phyloP scores from a whole-genome alignment of 495 filamentous ascomycete species.

The Hypoxylon crocopeplum region DNA sequence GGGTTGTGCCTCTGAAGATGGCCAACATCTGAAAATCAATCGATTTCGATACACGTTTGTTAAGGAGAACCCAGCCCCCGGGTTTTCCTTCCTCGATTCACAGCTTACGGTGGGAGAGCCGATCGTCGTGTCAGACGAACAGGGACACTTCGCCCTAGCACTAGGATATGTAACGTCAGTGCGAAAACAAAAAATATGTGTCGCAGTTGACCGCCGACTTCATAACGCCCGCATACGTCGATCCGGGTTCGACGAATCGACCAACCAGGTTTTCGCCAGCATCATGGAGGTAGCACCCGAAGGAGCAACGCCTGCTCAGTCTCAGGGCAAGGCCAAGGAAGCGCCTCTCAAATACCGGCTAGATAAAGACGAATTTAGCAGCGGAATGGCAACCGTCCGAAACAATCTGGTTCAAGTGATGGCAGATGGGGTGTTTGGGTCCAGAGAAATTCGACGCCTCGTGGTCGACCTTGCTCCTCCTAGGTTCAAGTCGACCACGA shows the following conservation, averaged over 20 bases:
- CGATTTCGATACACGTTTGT: conserved; percentile 83
- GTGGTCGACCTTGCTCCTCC: conserved; percentile 78
- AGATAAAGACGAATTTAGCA: conserved; percentile 98
- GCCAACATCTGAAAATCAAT: conserved; percentile 80
- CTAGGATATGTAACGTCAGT: conserved; percentile 87
- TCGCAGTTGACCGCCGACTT: conserved; percentile 85
- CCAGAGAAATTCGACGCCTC: conserved; percentile 74
- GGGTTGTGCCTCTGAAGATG: conserved; percentile 71
- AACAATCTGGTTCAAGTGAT: conserved; percentile 94
- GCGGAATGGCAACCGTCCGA: conserved; percentile 92
- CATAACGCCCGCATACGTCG: conserved; percentile 82
- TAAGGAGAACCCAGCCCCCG: conserved; percentile 63
- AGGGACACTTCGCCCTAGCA: conserved; percentile 91
- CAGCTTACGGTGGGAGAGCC: conserved; percentile 90
- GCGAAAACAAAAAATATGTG: conserved; percentile 73
- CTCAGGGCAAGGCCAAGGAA: conserved; percentile 53
- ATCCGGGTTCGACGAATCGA: conserved; percentile 72
- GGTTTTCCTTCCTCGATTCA: conserved; percentile 86
- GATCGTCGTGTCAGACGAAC: conserved; percentile 94
- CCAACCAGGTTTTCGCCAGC: conserved; percentile 85
- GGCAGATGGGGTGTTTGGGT: conserved; percentile 75
- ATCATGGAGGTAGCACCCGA: conserved; percentile 85
- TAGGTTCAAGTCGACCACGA: conserved; percentile 69
- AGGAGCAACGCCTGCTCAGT: conserved; percentile 52
- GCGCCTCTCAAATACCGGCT: conserved; percentile 78